A percentile compares a stretch with the other conserved stretches of the same genome.
These are phyloP conservation scores for Hanseniaspora guilliermondii DNA, from an alignment of 805 yeast species.

Conservation along the genomic window DNA sequence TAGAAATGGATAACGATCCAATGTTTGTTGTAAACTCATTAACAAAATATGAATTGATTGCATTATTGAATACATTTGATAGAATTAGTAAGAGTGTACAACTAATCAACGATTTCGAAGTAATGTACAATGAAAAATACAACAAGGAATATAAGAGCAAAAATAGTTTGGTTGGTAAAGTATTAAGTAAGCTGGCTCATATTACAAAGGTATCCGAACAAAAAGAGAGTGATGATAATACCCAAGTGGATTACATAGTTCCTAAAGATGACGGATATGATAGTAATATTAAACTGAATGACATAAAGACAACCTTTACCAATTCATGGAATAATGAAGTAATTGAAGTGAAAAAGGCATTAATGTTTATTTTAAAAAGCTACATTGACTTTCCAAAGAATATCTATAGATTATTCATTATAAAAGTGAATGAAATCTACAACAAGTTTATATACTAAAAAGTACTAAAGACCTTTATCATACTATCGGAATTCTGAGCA, in stretches of 20 bases:
- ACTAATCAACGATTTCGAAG: conserved; percentile 60
- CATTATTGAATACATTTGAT: conserved; percentile 84
- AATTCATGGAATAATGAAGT: conserved; percentile 32
- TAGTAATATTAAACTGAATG: not conserved
- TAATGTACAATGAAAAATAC: conserved; percentile 33
- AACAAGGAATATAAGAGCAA: conserved; percentile 18
- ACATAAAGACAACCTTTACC: not conserved
- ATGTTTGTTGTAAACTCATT: conserved; percentile 44
- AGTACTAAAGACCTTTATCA: not conserved
- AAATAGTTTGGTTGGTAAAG: conserved; percentile 25
- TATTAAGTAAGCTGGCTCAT: conserved; percentile 19
- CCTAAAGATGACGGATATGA: not conserved
- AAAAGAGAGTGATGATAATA: conserved; percentile 10
- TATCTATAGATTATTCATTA: conserved; percentile 38
- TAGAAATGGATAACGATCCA: conserved; percentile 51
- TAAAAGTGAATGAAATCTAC: conserved; percentile 51
- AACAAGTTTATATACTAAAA: conserved; percentile 39
- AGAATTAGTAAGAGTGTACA: conserved; percentile 74
- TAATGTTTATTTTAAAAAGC: conserved; percentile 50
- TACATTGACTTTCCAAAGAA: conserved; percentile 60
- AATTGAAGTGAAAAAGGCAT: conserved; percentile 43
- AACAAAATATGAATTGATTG: conserved; percentile 74
- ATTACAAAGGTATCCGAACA: not conserved
- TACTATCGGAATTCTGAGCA: not conserved
- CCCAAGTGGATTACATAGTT: conserved; percentile 7